Evolutionary conservation across 805 yeast species (phyloP).

Genomic region (Scheffersomyces ergatensis): DNA sequence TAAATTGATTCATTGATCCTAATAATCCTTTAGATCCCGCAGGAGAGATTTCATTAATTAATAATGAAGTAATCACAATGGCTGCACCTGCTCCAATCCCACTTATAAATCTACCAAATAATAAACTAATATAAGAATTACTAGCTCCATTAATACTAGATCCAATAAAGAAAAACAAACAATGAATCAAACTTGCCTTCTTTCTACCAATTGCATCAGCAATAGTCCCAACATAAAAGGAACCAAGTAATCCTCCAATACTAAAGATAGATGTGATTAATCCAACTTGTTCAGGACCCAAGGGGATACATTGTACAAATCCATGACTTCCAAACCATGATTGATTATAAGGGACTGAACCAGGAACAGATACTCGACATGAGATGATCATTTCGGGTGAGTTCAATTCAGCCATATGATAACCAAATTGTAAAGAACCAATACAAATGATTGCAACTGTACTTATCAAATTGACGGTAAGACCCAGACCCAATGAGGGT

Average conservation of each 20-base stretch:
- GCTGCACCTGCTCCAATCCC: constrained; percentile 90
- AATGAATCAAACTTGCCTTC: constrained; percentile 49
- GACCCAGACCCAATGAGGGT: constrained; percentile 3
- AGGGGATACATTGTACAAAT: constrained; percentile 51
- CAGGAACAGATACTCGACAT: constrained; percentile 43
- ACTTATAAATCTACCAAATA: constrained; percentile 69
- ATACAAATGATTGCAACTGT: constrained; percentile 62
- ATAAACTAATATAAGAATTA: constrained; percentile 38
- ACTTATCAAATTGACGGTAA: constrained; percentile 35
- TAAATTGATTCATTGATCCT: constrained; percentile 88
- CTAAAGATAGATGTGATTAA: constrained; percentile 75
- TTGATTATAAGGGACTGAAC: constrained; percentile 25
- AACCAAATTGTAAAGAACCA: constrained; percentile 87
- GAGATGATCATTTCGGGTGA: constrained; percentile 77
- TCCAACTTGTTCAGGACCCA: constrained; percentile 61
- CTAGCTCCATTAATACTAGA: constrained; percentile 58
- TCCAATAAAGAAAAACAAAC: constrained; percentile 55
- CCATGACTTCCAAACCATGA: constrained; percentile 42
- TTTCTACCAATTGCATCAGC: constrained; percentile 70
- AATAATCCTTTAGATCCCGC: constrained; percentile 64
- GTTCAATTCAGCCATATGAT: constrained; percentile 91
- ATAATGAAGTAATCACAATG: constrained; percentile 80
- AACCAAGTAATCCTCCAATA: constrained; percentile 80
- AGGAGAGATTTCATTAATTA: constrained; percentile 80
- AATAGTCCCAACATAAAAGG: constrained; percentile 61